phyloP scores from a whole-genome alignment of 345 rosid genomes.

The Syzygium jambos region DNA sequence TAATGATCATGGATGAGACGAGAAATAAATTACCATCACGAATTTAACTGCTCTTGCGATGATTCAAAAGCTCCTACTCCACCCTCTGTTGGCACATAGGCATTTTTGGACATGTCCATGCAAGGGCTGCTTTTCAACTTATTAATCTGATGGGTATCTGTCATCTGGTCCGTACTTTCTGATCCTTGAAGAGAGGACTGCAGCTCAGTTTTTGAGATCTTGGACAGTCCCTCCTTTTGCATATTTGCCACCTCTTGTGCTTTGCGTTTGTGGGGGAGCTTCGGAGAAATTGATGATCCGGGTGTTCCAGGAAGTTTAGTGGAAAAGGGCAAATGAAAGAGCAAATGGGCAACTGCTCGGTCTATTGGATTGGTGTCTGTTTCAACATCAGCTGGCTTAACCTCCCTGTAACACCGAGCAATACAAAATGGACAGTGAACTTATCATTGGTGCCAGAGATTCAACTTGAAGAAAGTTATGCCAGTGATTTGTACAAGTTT shows the following conservation, averaged over 20 bases:
- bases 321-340: conserved; percentile 58
- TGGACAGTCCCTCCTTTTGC: conserved; percentile 16
- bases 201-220: conserved; percentile 18
- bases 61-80: neutral
- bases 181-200: conserved; percentile 25
- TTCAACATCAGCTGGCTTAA: conserved; percentile 50
- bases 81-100: neutral
- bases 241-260: conserved; percentile 8
- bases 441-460: neutral
- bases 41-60: neutral
- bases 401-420: conserved; percentile 24
- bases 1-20: neutral
- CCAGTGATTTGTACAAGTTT: neutral
- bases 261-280: conserved; percentile 29
- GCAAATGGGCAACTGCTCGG: conserved; percentile 80
- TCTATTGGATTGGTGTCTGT: conserved; percentile 87
- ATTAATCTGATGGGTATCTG: neutral
- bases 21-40: neutral
- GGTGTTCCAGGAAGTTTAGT: conserved; percentile 44
- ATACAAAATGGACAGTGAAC: neutral
- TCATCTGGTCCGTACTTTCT: neutral
- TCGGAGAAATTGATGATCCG: conserved; percentile 45
- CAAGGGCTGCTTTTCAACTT: neutral
- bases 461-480: neutral
- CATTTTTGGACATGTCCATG: neutral